A percentile compares a stretch with the other conserved stretches of the same genome.
These are phyloP conservation scores for Puccinia coronata DNA, from an alignment of 1,284 basidiomycete species.

Conservation along the genomic window DNA sequence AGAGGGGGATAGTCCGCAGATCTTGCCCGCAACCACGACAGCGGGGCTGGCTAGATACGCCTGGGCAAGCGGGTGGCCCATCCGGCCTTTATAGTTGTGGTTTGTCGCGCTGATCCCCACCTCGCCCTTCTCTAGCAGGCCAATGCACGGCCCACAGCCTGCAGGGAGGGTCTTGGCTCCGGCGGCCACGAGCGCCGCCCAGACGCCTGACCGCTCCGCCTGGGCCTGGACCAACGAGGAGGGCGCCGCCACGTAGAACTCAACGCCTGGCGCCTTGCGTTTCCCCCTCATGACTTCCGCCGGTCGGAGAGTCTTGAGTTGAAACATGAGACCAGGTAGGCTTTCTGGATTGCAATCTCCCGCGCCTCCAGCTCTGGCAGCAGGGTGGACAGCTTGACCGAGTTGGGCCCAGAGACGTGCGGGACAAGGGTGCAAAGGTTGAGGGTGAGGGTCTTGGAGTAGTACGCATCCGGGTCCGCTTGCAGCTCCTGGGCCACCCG, in stretches of 20 bases:
- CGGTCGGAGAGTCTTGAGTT: conserved; percentile 92
- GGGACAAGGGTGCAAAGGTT: conserved; percentile 92
- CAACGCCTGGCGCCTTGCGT: conserved; percentile 82
- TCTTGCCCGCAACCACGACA: conserved; percentile 88
- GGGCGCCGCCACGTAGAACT: conserved; percentile 97
- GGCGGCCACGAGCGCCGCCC: too few species aligned
- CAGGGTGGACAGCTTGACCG: conserved; percentile 92
- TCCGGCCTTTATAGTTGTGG: conserved; percentile 97
- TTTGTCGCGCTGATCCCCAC: too few species aligned
- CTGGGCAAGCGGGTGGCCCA: conserved; percentile 92
- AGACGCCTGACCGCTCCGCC: conserved; percentile 80
- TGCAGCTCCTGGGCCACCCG: too few species aligned
- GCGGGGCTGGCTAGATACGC: conserved; percentile 95
- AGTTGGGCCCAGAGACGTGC: too few species aligned
- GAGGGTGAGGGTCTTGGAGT: conserved; percentile 84
- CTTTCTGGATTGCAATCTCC: too few species aligned
- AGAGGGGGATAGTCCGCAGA: conserved; percentile 69
- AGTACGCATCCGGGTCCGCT: conserved; percentile 75
- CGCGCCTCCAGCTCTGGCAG: too few species aligned
- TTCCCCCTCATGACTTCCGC: conserved; percentile 82
- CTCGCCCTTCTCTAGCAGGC: too few species aligned
- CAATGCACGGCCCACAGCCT: too few species aligned
- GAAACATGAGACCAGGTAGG: conserved; percentile 97
- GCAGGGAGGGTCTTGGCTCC: too few species aligned
- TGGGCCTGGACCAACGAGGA: conserved; percentile 88